Base-by-base conservation (phyloP, 2,329 filamentous ascomycete genomes). In the Alternaria burnsii region DNA sequence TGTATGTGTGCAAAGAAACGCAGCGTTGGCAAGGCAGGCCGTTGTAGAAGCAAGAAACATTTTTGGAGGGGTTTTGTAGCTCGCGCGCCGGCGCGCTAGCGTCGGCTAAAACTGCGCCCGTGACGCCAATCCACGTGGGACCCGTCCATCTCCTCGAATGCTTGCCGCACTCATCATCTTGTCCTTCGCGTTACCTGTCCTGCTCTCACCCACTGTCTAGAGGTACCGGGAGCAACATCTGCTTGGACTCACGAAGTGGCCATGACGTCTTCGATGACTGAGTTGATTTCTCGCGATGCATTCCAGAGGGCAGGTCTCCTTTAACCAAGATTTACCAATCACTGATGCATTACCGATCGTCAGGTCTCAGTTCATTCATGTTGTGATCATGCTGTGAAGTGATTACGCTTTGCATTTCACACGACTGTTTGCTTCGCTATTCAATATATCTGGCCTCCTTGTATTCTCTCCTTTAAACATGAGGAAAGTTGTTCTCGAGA, bases 1-100 rank as follows among this genome's bases (percentile, higher is more conserved):
- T 80, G 83, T 92, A 88, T 87, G 91, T 90, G 90, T 90, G 91
- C 91, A 94, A 93, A 92, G 91, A 94, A 94, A 94, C 91, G 91
- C 91, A 91, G 91, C 92, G 87, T 92, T 94, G 90, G 88, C 86
- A 87, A 90, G 91, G 91, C 89, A 88, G 90, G 87, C 89, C 88
- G 89, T 91, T 90, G 84, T 80, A 79, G 78, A 76, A 78, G 75
- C 28, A 20, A 61, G 53, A 81, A 80, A 79, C 78, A 73, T 71
- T 72, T 74, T 72, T 66, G 58, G 68, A 28, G 65, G 69, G 65
- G 61, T 78, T 77, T 76, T 77, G 71, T 77, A 76, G 73, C 72
- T 76, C 43, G 47, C 36, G 32, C 46, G 52, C 36, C 26, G 26
- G 47, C 48, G 59, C 61, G 68, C 67, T 73, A 74, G 69, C n/a